Evolutionary conservation across 2,329 filamentous ascomycete genomes (phyloP).

Genomic region (Aspergillus viridinutans): DNA sequence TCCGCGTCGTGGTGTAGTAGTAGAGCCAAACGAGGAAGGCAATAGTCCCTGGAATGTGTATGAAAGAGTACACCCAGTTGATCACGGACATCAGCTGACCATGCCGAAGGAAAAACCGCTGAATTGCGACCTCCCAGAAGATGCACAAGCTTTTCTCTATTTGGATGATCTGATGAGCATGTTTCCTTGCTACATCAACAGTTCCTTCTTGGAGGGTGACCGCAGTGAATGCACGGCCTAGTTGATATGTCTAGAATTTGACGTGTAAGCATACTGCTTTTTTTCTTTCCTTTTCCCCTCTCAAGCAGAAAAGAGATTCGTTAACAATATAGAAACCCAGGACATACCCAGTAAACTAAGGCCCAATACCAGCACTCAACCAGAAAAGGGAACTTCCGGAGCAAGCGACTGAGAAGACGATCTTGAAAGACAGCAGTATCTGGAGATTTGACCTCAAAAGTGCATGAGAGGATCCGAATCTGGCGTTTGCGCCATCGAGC

Average conservation of each 20-base stretch:
- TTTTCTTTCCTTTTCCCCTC: not conserved
- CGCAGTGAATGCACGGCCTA: conserved; percentile 68
- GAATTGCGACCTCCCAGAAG: conserved; percentile 62
- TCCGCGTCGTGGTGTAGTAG: conserved; percentile 64
- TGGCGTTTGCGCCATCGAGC: conserved; percentile 49
- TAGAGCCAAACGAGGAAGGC: conserved; percentile 64
- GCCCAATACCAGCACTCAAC: conserved; percentile 76
- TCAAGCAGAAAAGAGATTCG: not conserved
- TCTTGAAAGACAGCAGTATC: conserved; percentile 60
- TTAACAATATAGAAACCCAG: not conserved
- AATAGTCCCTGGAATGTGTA: conserved; percentile 73
- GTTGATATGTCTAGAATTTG: conserved; percentile 61
- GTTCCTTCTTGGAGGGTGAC: conserved; percentile 64
- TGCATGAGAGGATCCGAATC: conserved; percentile 45
- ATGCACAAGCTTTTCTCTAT: conserved; percentile 62
- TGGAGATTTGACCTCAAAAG: conserved; percentile 52
- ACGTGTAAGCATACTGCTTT: conserved; percentile 5
- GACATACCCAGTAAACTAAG: conserved; percentile 68
- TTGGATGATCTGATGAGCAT: conserved; percentile 64
- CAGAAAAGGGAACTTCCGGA: conserved; percentile 66
- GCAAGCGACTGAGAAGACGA: conserved; percentile 58
- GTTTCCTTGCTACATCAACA: conserved; percentile 62
- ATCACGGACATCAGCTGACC: conserved; percentile 62
- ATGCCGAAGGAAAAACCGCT: conserved; percentile 53
- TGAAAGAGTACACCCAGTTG: conserved; percentile 71